Evolutionary conservation across 371 early-diverging fungal species (phyloP).

Genomic region (Lichtheimia ornata): DNA sequence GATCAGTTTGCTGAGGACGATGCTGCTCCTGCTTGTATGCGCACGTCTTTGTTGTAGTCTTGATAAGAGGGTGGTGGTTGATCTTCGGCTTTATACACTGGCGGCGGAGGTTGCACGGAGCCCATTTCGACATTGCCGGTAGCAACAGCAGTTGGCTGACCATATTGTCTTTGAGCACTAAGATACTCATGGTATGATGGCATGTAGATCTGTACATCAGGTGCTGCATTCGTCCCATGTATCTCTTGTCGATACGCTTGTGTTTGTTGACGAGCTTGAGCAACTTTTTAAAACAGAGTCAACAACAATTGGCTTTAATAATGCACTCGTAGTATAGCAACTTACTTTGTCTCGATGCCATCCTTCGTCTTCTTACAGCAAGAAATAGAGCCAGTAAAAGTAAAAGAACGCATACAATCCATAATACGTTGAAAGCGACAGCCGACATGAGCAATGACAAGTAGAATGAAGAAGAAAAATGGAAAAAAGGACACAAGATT

Average conservation of each 20-base stretch:
- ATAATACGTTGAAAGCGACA: constrained; percentile 12
- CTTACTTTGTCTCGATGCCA: constrained; percentile 8
- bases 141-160: background rate
- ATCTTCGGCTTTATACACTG: constrained; percentile 23
- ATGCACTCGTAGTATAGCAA: background rate
- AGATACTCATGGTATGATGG: constrained; percentile 5
- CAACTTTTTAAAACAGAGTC: background rate
- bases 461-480: background rate
- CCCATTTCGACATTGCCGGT: constrained; percentile 1
- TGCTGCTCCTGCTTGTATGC: constrained; percentile 8
- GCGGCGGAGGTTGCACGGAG: constrained; percentile 11
- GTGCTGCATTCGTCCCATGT: background rate
- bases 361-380: constrained; percentile 9
- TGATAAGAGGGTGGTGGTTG: constrained; percentile 23
- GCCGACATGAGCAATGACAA: constrained; percentile 6
- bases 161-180: constrained; percentile 7
- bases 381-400: constrained; percentile 10
- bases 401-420: constrained; percentile 13
- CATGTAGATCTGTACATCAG: constrained; percentile 3
- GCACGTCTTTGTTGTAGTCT: constrained; percentile 21
- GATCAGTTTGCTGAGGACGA: constrained; percentile 1
- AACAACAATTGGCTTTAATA: no score
- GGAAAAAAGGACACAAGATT: background rate
- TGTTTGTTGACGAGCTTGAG: constrained; percentile 1
- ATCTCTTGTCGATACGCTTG: constrained; percentile 3